These are phyloP conservation scores for Colletotrichum navitas DNA, from an alignment of 2,329 filamentous ascomycete species.

Conservation along the genomic window DNA sequence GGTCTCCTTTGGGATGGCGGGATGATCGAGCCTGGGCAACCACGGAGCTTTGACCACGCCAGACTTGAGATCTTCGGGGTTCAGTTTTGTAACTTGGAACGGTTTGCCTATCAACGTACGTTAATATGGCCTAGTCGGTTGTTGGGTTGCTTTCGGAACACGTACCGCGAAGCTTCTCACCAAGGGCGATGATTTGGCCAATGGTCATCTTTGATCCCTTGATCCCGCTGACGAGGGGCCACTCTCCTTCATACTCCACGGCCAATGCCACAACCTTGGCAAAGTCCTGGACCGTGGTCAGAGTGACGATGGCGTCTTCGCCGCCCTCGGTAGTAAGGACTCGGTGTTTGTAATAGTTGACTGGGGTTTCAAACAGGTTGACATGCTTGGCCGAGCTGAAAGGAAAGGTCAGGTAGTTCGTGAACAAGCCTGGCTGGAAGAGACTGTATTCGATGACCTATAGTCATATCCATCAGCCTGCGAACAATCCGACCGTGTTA, in stretches of 20 bases:
- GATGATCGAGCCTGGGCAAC: slow-evolving; percentile 51
- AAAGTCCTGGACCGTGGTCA: slow-evolving; percentile 60
- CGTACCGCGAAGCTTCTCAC: slow-evolving; percentile 56
- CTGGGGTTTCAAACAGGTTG: slow-evolving; percentile 51
- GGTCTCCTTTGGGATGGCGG: slow-evolving; percentile 43
- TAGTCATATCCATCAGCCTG: neutral
- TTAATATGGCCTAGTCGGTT: neutral
- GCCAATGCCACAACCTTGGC: slow-evolving; percentile 55
- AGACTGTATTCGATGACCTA: slow-evolving; percentile 68
- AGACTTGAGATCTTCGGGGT: slow-evolving; percentile 59
- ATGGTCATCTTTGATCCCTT: slow-evolving; percentile 53
- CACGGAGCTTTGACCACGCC: slow-evolving; percentile 58
- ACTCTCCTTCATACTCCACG: slow-evolving; percentile 58
- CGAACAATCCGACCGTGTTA: neutral
- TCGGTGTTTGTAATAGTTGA: slow-evolving; percentile 57
- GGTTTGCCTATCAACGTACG: neutral
- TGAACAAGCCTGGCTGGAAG: slow-evolving; percentile 67
- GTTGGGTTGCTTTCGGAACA: neutral
- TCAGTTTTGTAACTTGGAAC: slow-evolving; percentile 58
- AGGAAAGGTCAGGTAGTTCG: slow-evolving; percentile 67
- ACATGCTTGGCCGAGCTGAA: slow-evolving; percentile 60
- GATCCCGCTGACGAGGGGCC: slow-evolving; percentile 59
- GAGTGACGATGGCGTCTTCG: slow-evolving; percentile 57
- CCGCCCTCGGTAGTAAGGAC: slow-evolving; percentile 58
- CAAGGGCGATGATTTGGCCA: slow-evolving; percentile 55